Base-by-base conservation (phyloP, 202 grass and related monocot species). In the Carex arenaria region DNA sequence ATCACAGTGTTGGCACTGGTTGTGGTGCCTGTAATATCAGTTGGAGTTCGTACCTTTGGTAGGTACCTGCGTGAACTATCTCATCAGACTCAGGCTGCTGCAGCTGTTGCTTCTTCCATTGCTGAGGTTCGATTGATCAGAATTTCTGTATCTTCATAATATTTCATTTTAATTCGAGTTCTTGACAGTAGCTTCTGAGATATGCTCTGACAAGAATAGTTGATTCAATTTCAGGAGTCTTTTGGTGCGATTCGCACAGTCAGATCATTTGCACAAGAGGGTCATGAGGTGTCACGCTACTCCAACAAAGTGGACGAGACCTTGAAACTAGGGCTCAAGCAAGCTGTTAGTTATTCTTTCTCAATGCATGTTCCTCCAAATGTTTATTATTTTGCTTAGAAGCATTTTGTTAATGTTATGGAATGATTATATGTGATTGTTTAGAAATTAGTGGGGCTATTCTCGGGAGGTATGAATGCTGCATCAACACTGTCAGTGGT, bases 171-270 rank as follows among this genome's bases (percentile, higher is more conserved):
- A 85, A 18, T 54, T 23, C 17, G 74, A 18, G n/a, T 72, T 36
- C 4, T 70, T 77, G 1, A 61, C 90, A 47, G 12, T 65, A 77
- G 20, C 49, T 75, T 88, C 80, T 9, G 68, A 61, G 79, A 76
- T 85, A n/a, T 80, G 31, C 34, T 54, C 81, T 93, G 82, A 90
- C 66, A 90, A 82, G 14, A 62, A 20, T 90, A 72, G 47, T 82
- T 65, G 72, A 84, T 70, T 87, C 36, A 42, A 71, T 52, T 90
- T 78, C 87, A 99, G 96, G 96, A 99, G 93, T 93, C 96, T 60
- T 99, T 99, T 90, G 96, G 93, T 73, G 96, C 96, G 47, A 90
- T 99, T 65, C 96, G 96, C 68, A 99, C 96, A 43, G 91, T 99
- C 87, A 93, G 96, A 85, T 93, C 93, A 61, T 99, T 99, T 73